These are phyloP conservation scores for Auricularia cornea DNA, from an alignment of 768 basidiomycete genomes.

Conservation along the genomic window DNA sequence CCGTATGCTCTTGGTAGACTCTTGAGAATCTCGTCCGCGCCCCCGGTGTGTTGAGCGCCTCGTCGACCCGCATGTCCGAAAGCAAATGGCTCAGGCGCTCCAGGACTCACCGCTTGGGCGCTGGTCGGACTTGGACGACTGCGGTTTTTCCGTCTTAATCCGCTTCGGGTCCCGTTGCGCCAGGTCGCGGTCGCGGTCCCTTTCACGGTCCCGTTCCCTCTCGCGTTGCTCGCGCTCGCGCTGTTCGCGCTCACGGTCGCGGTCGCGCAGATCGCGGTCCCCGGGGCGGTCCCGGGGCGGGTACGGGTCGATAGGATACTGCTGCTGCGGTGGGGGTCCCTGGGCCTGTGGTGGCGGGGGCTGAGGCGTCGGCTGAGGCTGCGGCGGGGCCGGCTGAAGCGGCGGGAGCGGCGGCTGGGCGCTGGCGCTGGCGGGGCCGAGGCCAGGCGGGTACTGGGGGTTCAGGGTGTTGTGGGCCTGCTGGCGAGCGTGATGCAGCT, in stretches of 20 bases:
- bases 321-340: slow-evolving; percentile 6
- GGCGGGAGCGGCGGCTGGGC: slow-evolving; percentile 8
- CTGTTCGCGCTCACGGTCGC: slow-evolving; percentile 20
- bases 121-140: too few species aligned
- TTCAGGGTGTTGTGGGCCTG: slow-evolving; percentile 12
- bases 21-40: too few species aligned
- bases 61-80: too few species aligned
- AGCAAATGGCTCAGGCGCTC: too few species aligned
- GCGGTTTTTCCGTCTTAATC: slow-evolving; percentile 39
- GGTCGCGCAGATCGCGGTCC: slow-evolving; percentile 23
- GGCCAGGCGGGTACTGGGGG: slow-evolving; percentile 18
- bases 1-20: too few species aligned
- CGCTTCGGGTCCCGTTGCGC: slow-evolving; percentile 49
- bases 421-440: slow-evolving; percentile 18
- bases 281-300: slow-evolving; percentile 27
- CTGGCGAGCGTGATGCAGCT: slow-evolving; percentile 47
- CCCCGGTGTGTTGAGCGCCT: too few species aligned
- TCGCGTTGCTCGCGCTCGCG: slow-evolving; percentile 21
- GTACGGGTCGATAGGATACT: slow-evolving; percentile 19
- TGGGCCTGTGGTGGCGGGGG: slow-evolving; percentile 5
- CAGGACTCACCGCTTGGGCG: too few species aligned
- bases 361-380: slow-evolving; percentile 13
- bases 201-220: slow-evolving; percentile 25
- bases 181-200: slow-evolving; percentile 31
- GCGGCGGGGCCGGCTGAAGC: neutral